Evolutionary conservation across 192 early-diverging fungal species (phyloP).

Genomic region (Dissophora globulifera): DNA sequence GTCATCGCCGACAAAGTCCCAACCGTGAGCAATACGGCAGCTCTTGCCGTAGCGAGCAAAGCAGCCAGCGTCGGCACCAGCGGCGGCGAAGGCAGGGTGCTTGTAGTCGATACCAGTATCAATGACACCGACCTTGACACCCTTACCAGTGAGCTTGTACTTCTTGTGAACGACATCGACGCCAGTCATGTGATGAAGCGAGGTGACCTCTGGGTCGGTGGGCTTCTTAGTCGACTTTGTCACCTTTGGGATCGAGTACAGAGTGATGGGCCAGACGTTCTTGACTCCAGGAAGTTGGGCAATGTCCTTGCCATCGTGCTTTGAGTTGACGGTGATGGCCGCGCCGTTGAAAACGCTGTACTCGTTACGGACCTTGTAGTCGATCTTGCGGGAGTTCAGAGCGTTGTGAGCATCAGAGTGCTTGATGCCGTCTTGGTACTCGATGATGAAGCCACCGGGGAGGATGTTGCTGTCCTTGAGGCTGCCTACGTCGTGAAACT

Average conservation of each 20-base stretch:
- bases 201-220: constrained; percentile 26
- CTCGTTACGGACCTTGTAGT: constrained; percentile 54
- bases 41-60: constrained; percentile 66
- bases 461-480: constrained; percentile 6
- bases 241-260: constrained; percentile 34
- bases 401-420: constrained; percentile 17
- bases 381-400: constrained; percentile 27
- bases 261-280: constrained; percentile 61
- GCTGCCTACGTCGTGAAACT: constrained; percentile 12
- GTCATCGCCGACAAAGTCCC: constrained; percentile 69
- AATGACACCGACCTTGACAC: constrained; percentile 65
- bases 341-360: constrained; percentile 59
- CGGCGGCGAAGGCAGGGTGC: constrained; percentile 72
- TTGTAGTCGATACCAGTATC: constrained; percentile 67
- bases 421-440: constrained; percentile 19
- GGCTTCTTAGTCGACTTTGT: constrained; percentile 20
- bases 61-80: constrained; percentile 51
- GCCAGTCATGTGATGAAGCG: constrained; percentile 57
- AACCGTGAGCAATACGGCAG: constrained; percentile 69
- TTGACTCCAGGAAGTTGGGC: constrained; percentile 41
- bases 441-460: constrained; percentile 29
- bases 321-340: constrained; percentile 50
- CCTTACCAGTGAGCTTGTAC: constrained; percentile 50
- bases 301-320: constrained; percentile 35
- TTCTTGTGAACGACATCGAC: constrained; percentile 50